Evolutionary conservation across 148 eudicot genomes (phyloP).

Genomic region (Camellia japonica): DNA sequence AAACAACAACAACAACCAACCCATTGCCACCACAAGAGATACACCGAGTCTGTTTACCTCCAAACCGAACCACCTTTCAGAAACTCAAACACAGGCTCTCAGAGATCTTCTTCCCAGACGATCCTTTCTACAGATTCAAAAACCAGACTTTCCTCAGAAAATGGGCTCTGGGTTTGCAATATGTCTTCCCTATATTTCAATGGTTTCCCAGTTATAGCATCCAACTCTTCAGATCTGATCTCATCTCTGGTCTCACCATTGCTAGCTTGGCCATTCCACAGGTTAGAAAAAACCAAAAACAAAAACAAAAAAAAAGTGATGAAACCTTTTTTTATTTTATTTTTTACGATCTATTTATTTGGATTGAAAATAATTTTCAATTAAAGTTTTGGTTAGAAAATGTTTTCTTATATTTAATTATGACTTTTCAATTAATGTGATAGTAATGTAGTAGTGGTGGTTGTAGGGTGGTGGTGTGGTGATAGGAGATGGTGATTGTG

Average conservation of each 20-base stretch:
- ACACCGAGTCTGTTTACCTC: constrained; percentile 67
- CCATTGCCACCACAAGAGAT: constrained; percentile 25
- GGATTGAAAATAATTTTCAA: no score
- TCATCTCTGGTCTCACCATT: constrained; percentile 83
- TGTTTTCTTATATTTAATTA: no score
- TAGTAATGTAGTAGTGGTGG: no score
- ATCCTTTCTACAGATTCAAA: constrained; percentile 67
- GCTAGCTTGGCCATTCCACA: constrained; percentile 76
- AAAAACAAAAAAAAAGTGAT: no score
- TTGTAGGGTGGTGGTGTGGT: no score
- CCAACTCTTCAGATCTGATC: constrained; percentile 54
- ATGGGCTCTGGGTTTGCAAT: constrained; percentile 50
- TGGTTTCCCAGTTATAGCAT: constrained; percentile 65
- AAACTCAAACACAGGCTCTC: constrained; percentile 52
- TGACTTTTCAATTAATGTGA: no score
- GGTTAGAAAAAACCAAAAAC: no score
- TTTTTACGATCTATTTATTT: background rate
- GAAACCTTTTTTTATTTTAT: background rate
- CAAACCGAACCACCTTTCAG: constrained; percentile 38
- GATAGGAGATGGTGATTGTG: no score
- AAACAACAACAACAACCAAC: no score
- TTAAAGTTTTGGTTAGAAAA: no score
- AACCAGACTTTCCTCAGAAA: constrained; percentile 46
- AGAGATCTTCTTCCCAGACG: constrained; percentile 79
- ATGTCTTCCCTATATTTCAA: constrained; percentile 58